Evolutionary conservation across 2,329 filamentous ascomycete genomes (phyloP).

Genomic region (Monilinia fructigena): DNA sequence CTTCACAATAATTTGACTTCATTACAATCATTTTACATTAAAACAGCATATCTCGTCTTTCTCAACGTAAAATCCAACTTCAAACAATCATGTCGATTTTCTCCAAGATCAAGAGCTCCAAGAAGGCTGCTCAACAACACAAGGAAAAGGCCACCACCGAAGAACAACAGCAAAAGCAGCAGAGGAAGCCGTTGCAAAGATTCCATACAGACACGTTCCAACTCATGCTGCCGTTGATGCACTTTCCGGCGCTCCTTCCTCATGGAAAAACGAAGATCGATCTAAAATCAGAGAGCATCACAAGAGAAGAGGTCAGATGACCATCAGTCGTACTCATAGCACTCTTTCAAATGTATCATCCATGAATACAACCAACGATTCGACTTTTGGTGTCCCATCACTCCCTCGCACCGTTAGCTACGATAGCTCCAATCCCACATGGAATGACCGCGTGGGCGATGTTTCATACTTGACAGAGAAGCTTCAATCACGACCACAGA

Average conservation of each 20-base stretch:
- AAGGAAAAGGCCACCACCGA: slow-evolving; percentile 48
- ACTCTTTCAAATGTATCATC: slow-evolving; percentile 31
- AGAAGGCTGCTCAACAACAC: slow-evolving; percentile 56
- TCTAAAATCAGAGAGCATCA: slow-evolving; percentile 39
- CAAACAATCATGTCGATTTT: slow-evolving; percentile 54
- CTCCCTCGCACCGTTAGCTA: slow-evolving; percentile 34
- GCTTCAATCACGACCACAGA: background rate
- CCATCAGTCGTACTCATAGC: slow-evolving; percentile 32
- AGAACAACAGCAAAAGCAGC: slow-evolving; percentile 45
- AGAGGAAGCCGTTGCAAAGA: slow-evolving; percentile 32
- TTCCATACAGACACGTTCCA: slow-evolving; percentile 60
- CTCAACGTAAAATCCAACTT: background rate
- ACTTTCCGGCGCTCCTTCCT: slow-evolving; percentile 52
- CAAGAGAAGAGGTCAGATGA: slow-evolving; percentile 37
- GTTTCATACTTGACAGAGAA: slow-evolving; percentile 25
- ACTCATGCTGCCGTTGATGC: slow-evolving; percentile 61
- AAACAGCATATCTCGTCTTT: background rate
- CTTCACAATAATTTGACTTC: background rate
- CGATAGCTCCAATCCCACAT: slow-evolving; percentile 36
- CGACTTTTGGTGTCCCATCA: slow-evolving; percentile 25
- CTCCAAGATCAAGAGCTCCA: slow-evolving; percentile 51
- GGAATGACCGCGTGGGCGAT: slow-evolving; percentile 34
- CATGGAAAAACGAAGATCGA: slow-evolving; percentile 47
- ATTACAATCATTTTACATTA: background rate
- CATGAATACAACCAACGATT: slow-evolving; percentile 25